A percentile compares a stretch with the other conserved stretches of the same genome.
Evolutionary conservation across 2,329 filamentous ascomycete species (phyloP).

Genomic region (Gnomoniopsis sp.): DNA sequence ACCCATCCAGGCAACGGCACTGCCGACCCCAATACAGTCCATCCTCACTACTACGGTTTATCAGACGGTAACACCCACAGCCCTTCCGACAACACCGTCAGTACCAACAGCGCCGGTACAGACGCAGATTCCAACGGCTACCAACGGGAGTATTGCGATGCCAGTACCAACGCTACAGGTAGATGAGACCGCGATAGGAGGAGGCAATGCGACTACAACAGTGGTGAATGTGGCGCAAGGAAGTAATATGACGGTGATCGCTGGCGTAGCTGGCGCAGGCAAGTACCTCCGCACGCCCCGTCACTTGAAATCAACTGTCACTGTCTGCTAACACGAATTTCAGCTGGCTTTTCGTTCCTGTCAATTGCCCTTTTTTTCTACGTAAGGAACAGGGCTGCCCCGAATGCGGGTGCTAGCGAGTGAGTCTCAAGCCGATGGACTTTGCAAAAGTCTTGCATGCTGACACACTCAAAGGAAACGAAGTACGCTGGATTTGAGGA

Average conservation of each 20-base stretch:
- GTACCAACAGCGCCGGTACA: not conserved
- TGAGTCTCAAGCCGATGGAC: not conserved
- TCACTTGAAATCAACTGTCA: not conserved
- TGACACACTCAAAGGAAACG: not conserved
- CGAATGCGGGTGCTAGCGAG: not conserved
- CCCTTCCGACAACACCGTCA: not conserved
- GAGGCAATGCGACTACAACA: not conserved
- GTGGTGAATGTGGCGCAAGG: not conserved
- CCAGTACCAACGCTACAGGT: not conserved
- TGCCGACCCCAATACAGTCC: not conserved
- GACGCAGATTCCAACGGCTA: not conserved
- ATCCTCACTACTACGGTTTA: not conserved
- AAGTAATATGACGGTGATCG: not conserved
- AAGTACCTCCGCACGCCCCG: not conserved
- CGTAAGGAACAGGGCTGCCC: not conserved
- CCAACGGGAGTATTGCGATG: not conserved
- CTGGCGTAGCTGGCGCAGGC: not conserved
- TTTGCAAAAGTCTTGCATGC: not conserved
- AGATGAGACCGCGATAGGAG: not conserved
- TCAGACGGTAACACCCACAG: not conserved
- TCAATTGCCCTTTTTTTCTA: not conserved
- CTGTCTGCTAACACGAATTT: not conserved
- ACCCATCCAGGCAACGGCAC: not conserved
- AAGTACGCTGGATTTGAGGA: not conserved
- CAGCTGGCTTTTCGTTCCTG: not conserved